phyloP scores from a whole-genome alignment of 2,329 filamentous ascomycete genomes.

The Macrophomina tecta region DNA sequence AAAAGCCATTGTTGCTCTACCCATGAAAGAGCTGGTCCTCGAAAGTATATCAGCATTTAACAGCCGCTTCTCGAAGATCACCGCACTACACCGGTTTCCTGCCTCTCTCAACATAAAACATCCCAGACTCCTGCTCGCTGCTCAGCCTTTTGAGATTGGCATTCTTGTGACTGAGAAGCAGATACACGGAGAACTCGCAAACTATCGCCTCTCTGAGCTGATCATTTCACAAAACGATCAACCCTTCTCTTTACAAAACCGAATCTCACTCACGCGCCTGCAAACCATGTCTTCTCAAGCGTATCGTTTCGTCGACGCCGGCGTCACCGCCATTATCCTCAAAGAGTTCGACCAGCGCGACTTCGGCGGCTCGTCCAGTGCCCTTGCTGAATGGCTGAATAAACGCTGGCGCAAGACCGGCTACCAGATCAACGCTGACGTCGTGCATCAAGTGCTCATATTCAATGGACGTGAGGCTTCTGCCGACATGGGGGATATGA shows the following conservation, averaged over 20 bases:
- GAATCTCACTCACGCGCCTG: too few relatives aligned
- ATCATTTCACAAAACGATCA: background rate
- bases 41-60: background rate
- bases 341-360: slow-evolving; percentile 24
- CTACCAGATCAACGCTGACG: slow-evolving; percentile 11
- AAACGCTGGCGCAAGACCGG: slow-evolving; percentile 26
- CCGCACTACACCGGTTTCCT: background rate
- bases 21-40: background rate
- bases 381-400: slow-evolving; percentile 24
- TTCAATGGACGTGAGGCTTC: background rate
- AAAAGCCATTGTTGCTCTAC: background rate
- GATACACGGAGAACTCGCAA: background rate
- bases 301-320: background rate
- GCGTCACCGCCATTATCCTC: slow-evolving; percentile 7
- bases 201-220: background rate
- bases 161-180: background rate
- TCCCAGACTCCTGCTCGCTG: background rate
- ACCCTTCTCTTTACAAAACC: too few relatives aligned
- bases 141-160: background rate
- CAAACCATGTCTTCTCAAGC: background rate
- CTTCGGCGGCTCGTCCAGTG: slow-evolving; percentile 10
- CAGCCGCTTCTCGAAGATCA: background rate
- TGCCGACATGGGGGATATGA: background rate
- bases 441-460: slow-evolving; percentile 5
- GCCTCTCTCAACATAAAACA: background rate